Evolutionary conservation across 2,329 filamentous ascomycete genomes (phyloP).

Genomic region (Cercospora nicotianae): DNA sequence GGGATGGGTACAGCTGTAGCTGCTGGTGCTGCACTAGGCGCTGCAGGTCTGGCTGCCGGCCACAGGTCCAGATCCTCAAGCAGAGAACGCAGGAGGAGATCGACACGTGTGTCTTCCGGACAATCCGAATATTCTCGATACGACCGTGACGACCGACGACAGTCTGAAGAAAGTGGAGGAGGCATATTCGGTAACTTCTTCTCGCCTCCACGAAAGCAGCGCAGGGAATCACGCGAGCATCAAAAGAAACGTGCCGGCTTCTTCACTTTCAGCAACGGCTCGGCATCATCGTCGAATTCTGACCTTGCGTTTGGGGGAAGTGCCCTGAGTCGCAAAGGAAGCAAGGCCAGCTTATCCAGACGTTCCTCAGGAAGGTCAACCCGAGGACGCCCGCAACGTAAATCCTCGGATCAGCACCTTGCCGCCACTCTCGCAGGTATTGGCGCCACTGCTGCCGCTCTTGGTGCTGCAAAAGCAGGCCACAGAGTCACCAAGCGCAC

Average conservation of each 20-base stretch:
- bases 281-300: slow-evolving; percentile 48
- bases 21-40: slow-evolving; percentile 32
- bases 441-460: slow-evolving; percentile 51
- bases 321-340: slow-evolving; percentile 25
- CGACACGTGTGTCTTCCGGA: slow-evolving; percentile 9
- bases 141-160: slow-evolving; percentile 19
- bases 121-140: slow-evolving; percentile 20
- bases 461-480: slow-evolving; percentile 45
- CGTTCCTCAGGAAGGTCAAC: slow-evolving; percentile 27
- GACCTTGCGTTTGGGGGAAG: slow-evolving; percentile 50
- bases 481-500: slow-evolving; percentile 31
- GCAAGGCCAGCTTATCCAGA: slow-evolving; percentile 22
- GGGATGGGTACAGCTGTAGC: slow-evolving; percentile 25
- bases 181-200: slow-evolving; percentile 36
- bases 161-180: slow-evolving; percentile 24
- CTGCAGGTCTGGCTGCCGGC: slow-evolving; percentile 26
- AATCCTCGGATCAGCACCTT: slow-evolving; percentile 48
- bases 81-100: slow-evolving; percentile 24
- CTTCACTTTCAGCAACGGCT: slow-evolving; percentile 51
- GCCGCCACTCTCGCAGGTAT: slow-evolving; percentile 50
- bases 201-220: slow-evolving; percentile 32
- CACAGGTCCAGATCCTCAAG: slow-evolving; percentile 27
- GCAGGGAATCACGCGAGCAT: slow-evolving; percentile 25
- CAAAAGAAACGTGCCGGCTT: slow-evolving; percentile 47
- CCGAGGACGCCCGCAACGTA: slow-evolving; percentile 33